These are phyloP conservation scores for Sanghuangporus sanghuang DNA, from an alignment of 1,284 basidiomycete species.

Conservation along the genomic window DNA sequence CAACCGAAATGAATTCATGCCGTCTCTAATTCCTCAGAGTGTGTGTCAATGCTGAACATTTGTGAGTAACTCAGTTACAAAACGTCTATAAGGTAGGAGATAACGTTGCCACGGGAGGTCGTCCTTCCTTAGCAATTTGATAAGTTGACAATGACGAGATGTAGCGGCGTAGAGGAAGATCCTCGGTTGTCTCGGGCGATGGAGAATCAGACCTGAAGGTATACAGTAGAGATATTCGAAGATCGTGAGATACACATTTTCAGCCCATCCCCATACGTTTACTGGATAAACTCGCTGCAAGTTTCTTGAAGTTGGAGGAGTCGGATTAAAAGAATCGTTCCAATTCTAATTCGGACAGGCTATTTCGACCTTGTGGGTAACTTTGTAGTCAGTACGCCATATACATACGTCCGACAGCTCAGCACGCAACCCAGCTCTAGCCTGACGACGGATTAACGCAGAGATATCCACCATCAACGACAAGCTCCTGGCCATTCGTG, in stretches of 20 bases:
- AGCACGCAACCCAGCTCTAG: neutral
- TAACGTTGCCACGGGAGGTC: neutral
- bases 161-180: neutral
- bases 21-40: no score
- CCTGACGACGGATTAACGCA: slow-evolving; percentile 59
- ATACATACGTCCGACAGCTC: neutral
- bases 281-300: no score
- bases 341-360: no score
- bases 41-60: no score
- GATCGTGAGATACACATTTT: no score
- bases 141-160: neutral
- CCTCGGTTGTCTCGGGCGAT: neutral
- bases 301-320: no score
- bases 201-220: no score
- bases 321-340: no score
- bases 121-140: neutral
- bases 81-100: neutral
- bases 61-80: neutral
- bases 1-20: no score
- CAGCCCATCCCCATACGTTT: no score
- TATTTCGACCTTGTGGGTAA: neutral
- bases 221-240: no score
- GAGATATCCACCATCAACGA: slow-evolving; percentile 67
- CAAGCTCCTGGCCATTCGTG: slow-evolving; percentile 68
- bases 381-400: neutral